These are phyloP conservation scores for Geranium brycei DNA, from an alignment of 345 rosid genomes.

Conservation along the genomic window DNA sequence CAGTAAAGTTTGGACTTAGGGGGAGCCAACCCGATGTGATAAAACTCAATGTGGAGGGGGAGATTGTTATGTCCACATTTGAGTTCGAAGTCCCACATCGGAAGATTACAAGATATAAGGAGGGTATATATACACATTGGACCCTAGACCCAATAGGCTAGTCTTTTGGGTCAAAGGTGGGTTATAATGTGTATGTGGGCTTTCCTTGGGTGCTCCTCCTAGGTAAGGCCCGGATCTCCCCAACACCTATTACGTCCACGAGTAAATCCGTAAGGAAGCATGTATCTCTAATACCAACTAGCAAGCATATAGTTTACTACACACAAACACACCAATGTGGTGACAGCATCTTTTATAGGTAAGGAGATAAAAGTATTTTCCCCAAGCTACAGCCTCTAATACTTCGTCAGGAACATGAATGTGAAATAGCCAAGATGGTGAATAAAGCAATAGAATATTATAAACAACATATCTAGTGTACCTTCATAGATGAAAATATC, in stretches of 20 bases:
- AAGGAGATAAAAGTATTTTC: background rate
- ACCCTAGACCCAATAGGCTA: too few relatives aligned
- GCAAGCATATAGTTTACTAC: background rate
- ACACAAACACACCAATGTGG: background rate
- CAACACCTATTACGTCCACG: background rate
- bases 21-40: too few relatives aligned
- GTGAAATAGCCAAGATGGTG: background rate
- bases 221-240: too few relatives aligned
- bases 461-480: constrained; percentile 5
- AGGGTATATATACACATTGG: too few relatives aligned
- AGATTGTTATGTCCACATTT: too few relatives aligned
- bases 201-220: too few relatives aligned
- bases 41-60: too few relatives aligned
- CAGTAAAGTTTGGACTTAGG: too few relatives aligned
- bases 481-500: constrained; percentile 57
- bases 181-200: too few relatives aligned
- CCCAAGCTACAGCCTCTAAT: background rate
- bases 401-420: background rate
- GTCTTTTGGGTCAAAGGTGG: too few relatives aligned
- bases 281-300: background rate
- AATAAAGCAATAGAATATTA: background rate
- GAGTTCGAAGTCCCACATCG: too few relatives aligned
- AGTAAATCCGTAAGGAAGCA: background rate
- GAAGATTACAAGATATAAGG: too few relatives aligned
- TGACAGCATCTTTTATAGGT: background rate